Conservation (phyloP, 257 asterid species). For the Mentha longifolia region DNA sequence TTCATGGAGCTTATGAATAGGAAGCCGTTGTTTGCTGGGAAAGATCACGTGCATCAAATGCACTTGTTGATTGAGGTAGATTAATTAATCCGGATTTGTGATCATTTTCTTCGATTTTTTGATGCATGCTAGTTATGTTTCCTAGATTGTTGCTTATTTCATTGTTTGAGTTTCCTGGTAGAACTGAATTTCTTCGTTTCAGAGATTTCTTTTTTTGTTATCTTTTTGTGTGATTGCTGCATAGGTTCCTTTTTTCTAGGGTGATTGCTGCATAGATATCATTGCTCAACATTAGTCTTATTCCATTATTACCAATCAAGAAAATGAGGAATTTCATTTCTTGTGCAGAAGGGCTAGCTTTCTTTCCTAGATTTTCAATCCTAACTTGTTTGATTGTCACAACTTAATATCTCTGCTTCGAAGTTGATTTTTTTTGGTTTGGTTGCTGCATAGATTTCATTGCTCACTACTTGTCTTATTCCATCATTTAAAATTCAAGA, state of each 20-base stretch:
- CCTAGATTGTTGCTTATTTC: not conserved
- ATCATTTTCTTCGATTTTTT: not conserved
- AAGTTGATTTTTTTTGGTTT: not conserved
- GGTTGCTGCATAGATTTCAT: not conserved
- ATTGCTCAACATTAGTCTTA: not conserved
- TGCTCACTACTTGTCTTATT: not conserved
- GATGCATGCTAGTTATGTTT: not conserved
- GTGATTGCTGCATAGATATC: not conserved
- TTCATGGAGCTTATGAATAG: slow-evolving; percentile 96
- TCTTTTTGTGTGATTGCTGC: not conserved
- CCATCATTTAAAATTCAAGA: not conserved
- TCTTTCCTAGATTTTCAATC: not conserved
- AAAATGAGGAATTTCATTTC: not conserved
- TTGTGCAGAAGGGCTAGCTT: not conserved
- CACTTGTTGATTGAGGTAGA: slow-evolving; percentile 72
- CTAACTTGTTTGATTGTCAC: not conserved
- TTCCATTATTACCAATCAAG: not conserved
- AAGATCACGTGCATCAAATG: slow-evolving; percentile 97
- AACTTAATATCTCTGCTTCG: not conserved
- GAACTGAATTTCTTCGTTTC: too few species aligned
- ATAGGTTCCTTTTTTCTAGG: too few species aligned
- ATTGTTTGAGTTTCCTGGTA: not conserved
- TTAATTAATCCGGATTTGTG: too few species aligned
- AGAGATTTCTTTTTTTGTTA: too few species aligned
- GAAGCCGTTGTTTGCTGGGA: slow-evolving; percentile 92